These are phyloP conservation scores for Coleophoma cylindrospora DNA, from an alignment of 2,329 filamentous ascomycete species.

Conservation along the genomic window DNA sequence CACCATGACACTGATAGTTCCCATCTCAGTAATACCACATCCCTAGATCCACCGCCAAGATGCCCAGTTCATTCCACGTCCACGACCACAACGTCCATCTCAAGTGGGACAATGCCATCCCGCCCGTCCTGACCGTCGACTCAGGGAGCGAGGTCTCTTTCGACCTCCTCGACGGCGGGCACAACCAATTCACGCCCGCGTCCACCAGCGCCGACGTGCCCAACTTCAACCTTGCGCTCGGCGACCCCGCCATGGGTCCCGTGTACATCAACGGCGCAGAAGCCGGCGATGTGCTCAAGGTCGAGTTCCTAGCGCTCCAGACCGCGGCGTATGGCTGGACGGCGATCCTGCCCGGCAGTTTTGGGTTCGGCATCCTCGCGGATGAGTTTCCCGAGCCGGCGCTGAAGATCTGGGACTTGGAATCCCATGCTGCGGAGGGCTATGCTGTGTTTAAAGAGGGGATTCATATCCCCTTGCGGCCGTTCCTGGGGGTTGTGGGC, in stretches of 20 bases:
- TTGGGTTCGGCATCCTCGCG: conserved; percentile 41
- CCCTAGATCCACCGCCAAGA: conserved; percentile 5
- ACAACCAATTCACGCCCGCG: conserved; percentile 40
- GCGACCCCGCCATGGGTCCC: conserved; percentile 46
- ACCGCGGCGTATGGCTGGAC: conserved; percentile 47
- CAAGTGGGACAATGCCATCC: conserved; percentile 42
- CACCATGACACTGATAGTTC: background rate
- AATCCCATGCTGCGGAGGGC: conserved; percentile 24
- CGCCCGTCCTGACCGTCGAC: conserved; percentile 39
- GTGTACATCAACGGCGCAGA: conserved; percentile 42
- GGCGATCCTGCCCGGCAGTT: conserved; percentile 41
- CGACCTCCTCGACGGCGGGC: conserved; percentile 43
- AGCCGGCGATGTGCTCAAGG: conserved; percentile 45
- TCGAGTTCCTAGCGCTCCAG: conserved; percentile 42
- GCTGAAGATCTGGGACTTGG: conserved; percentile 45
- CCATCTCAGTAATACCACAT: background rate
- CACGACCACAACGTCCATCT: conserved; percentile 30
- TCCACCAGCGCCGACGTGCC: conserved; percentile 34
- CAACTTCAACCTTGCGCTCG: conserved; percentile 33
- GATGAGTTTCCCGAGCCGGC: conserved; percentile 39
- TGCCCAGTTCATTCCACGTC: conserved; percentile 18
- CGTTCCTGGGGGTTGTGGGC: conserved; percentile 48
- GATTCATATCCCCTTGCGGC: conserved; percentile 42
- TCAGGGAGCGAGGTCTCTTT: conserved; percentile 43
- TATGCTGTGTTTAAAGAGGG: conserved; percentile 40